Evolutionary conservation across 495 filamentous ascomycete genomes (phyloP).

Genomic region (Penicillium cosmopolitanum): DNA sequence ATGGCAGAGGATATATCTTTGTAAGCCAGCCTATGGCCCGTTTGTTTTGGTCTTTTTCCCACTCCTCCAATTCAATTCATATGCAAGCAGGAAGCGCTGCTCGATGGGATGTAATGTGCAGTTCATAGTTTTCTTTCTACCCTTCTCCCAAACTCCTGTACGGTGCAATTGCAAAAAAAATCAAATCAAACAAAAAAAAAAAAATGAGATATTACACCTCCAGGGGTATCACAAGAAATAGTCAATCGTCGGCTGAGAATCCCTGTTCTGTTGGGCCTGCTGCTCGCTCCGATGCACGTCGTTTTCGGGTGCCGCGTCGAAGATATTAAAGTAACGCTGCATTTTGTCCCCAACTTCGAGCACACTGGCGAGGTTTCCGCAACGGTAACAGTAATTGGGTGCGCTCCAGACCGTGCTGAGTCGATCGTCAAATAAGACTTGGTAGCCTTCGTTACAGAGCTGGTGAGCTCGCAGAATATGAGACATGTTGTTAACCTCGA

Average conservation of each 20-base stretch:
- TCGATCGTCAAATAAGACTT: slow-evolving; percentile 91
- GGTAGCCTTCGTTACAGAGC: slow-evolving; percentile 95
- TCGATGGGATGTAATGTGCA: slow-evolving; percentile 32
- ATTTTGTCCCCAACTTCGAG: slow-evolving; percentile 92
- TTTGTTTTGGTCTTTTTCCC: slow-evolving; percentile 14
- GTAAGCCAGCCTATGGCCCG: neutral
- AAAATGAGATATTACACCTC: slow-evolving; percentile 20
- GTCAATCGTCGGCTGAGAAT: slow-evolving; percentile 66
- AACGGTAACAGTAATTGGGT: slow-evolving; percentile 95
- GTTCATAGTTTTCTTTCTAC: slow-evolving; percentile 16
- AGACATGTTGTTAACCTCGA: slow-evolving; percentile 94
- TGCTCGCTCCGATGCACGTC: slow-evolving; percentile 81
- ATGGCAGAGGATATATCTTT: neutral
- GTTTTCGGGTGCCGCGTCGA: slow-evolving; percentile 95
- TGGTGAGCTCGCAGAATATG: slow-evolving; percentile 97
- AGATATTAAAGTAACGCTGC: slow-evolving; percentile 94
- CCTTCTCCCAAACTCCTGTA: slow-evolving; percentile 39
- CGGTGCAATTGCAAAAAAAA: slow-evolving; percentile 22
- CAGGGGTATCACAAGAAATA: slow-evolving; percentile 71
- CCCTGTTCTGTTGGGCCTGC: slow-evolving; percentile 60
- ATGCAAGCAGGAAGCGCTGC: neutral
- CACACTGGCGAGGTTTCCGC: slow-evolving; percentile 96
- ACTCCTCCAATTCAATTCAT: slow-evolving; percentile 3
- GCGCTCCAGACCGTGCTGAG: slow-evolving; percentile 97
- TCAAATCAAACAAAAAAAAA: slow-evolving; percentile 19